Base-by-base conservation (phyloP, 140 eudicot species). In the Oenanthe javanica region DNA sequence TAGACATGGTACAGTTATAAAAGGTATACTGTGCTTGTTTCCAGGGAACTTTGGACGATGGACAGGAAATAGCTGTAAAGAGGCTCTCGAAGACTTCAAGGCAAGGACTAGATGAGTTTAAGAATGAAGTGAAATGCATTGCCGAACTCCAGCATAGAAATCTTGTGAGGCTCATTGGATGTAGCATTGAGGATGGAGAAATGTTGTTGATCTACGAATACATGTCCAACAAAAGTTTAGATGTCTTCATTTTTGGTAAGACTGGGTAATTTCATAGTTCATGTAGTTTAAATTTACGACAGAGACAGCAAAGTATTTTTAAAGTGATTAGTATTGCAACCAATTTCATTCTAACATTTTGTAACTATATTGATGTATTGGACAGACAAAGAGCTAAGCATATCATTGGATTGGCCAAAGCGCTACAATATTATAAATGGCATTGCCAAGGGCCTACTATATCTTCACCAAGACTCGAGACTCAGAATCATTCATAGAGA, bases 81-180 rank as follows among this genome's bases (percentile, higher is more conserved):
- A 45, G 77, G 31, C 54, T 73, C 38, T 73, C 77, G 4, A 73
- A 73, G 77, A 73, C 77, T 18, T 73, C 77, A 21, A 73, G 46
- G 0, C 77, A 73, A 73, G 77, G 77, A 46, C 36, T 73, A 21
- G 55, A 73, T 21, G 77, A 73, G 54, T 73, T 73, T 73, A 82
- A 82, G 70, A 86, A 82, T 70, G 88, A 85, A 77, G 88, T 82
- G 14, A 67, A 69, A 38, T 64, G 81, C 47, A 85, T 85, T 23
- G 86, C 86, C 0, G 80, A 85, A 72, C 88, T 85, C 27, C 88
- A 85, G 59, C 88, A 85, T 47, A 48, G 88, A 49, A 85, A 85
- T 82, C 86, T 85, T 55, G 85, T 76, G 45, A 73, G 77, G 54
- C 77, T 73, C 45, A 2, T 73, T 45, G 77, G 77, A 43, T 73